These are phyloP conservation scores for Phaeosphaeria sp. DNA, from an alignment of 2,329 filamentous ascomycete genomes.

Conservation along the genomic window DNA sequence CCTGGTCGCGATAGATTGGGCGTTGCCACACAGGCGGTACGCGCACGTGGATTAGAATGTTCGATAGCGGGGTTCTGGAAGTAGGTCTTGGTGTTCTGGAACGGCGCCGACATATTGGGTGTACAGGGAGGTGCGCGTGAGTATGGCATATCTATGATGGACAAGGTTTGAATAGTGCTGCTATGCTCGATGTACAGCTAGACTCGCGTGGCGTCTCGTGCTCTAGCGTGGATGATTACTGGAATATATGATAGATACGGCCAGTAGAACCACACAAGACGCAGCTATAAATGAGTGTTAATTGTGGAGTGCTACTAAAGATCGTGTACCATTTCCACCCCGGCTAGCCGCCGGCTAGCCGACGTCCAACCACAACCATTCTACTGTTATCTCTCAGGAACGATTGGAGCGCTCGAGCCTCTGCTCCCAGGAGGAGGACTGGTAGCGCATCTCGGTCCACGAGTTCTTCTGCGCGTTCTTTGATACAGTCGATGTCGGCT, in stretches of 20 bases:
- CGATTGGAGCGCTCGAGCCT: conserved; percentile 22
- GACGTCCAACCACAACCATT: no score
- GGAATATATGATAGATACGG: neutral
- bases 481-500: conserved; percentile 12
- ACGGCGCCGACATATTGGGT: neutral
- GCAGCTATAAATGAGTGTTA: neutral
- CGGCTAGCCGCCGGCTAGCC: no score
- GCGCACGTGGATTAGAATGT: neutral
- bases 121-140: neutral
- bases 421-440: conserved; percentile 14
- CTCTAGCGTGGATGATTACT: neutral
- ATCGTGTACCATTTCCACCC: neutral
- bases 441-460: conserved; percentile 23
- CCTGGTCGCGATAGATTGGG: neutral
- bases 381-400: conserved; percentile 12
- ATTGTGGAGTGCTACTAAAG: neutral
- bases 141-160: neutral
- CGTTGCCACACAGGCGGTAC: neutral
- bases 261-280: neutral
- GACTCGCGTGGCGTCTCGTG: neutral
- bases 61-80: neutral
- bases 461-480: conserved; percentile 30
- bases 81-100: neutral
- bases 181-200: neutral
- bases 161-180: neutral